Evolutionary conservation across 1,139 yeast genomes (phyloP), one percentile per base, ranked within the genome.

Genomic region (Pneumocystis sp.): DNA sequence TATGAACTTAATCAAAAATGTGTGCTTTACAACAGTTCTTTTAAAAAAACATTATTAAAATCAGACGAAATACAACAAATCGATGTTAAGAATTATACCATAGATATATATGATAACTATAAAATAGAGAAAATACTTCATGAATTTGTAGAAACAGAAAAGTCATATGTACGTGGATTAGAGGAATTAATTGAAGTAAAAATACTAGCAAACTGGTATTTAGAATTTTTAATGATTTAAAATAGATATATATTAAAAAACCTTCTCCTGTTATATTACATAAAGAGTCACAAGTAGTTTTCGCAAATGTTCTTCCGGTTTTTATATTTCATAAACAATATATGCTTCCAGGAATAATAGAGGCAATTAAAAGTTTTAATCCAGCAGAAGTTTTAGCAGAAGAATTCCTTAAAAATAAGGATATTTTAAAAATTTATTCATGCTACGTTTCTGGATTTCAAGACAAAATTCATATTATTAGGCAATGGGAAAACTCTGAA

Each of bases 121-220:
- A 39, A 25, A 31, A 42, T 25, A 21, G 17, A 31, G 7, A 25
- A 25, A 39, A 59, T 59, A 39, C 19, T 59, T 21, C 40, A 31
- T 21, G 61, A 59, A 59, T 29, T 59, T 42, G 17, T 59, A 39
- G 61, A 59, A 31, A 59, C 61, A 31, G 61, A 59, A 12, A 39
- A 31, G 31, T 39, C 34, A 10, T 59, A 59, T 59, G 61, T 59
- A 12, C 35, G 29, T 21, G 45, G 34, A 4, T 42, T 59, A 39
- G 61, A 56, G 6, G 60, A 56, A 6, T 15, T 59, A 21, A 8
- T 42, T 59, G 37, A 29, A 40, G 40, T 59, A 42, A 59, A 59
- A 12, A 42, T 5, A 31, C 29, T n/a, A 31, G 25, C 10, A 31
- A 12, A 21, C 7, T 39, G 5, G 34, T 5, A 21, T 37, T 59